These are phyloP conservation scores for Phytophthora megakarya DNA, from an alignment of 352 stramenopile genomes.

Conservation along the genomic window DNA sequence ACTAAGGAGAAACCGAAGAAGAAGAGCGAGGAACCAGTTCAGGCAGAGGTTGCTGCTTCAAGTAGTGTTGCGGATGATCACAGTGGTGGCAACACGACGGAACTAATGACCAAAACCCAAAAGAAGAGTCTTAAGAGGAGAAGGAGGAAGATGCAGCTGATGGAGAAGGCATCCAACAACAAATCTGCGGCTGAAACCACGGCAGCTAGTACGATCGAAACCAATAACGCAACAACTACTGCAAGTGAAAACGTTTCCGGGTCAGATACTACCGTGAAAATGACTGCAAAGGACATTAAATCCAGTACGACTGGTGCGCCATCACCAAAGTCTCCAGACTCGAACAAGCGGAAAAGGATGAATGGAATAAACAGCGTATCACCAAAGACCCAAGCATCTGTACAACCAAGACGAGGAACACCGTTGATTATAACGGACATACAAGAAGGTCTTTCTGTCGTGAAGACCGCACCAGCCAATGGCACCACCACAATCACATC, in stretches of 20 bases:
- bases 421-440: constrained; percentile 12
- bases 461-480: neutral
- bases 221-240: neutral
- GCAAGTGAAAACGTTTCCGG: neutral
- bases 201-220: neutral
- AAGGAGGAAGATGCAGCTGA: neutral
- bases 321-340: constrained; percentile 9
- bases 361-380: constrained; percentile 8
- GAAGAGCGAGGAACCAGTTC: neutral
- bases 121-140: constrained; percentile 13
- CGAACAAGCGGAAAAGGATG: constrained; percentile 16
- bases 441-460: neutral
- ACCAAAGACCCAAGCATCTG: neutral
- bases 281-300: neutral
- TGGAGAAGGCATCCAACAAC: neutral
- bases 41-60: neutral
- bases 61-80: neutral
- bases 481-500: neutral
- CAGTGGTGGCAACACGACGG: neutral
- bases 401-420: constrained; percentile 14
- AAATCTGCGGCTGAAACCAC: neutral
- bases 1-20: constrained; percentile 12
- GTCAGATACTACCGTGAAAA: neutral
- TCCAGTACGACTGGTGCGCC: neutral
- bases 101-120: neutral